Evolutionary conservation across 768 basidiomycete genomes (phyloP), one percentile per base, ranked within the genome.

Genomic region (Suillus clintonianus): DNA sequence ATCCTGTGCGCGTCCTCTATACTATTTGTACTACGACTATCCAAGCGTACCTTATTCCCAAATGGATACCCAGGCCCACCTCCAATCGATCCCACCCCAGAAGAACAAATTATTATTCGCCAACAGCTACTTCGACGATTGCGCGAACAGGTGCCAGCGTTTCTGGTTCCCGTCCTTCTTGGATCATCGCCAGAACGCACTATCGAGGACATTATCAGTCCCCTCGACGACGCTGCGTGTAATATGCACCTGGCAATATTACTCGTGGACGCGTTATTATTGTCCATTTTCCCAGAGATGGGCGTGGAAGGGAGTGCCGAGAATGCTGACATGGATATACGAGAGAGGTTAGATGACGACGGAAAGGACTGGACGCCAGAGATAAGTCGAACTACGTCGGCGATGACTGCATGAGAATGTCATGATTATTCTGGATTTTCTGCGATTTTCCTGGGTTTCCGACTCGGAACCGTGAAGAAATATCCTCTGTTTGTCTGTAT

Each of bases 1-100:
- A 77, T 90, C 61, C 79, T 86, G 30, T 83, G 86, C 1, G 79
- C 85, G 6, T 64, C 79, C 6, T 82, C 84, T 57, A 73, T 92
- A 30, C 80, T 89, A 22, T 79, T 79, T 37, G 73, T 84, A 32
- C 79, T 88, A 42, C 83, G 85, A 42, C 71, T 82, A 5, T 77
- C 87, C 15, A 93, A 92, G 69, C 82, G 82, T 10, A 83, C 89
- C 9, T 81, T 99, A 32, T 99, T 97, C 72, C 96, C 97, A 4
- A 88, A 88, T 65, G 96, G 97, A 15, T 94, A 93, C 76, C 95
- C 94, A 1, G 91, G 85, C 0, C 86, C 88, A 0, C 75, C 87
- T 1, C 87, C 90, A 2, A 78, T 84, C 1, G 92, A 93, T 50
- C 96, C 95, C 19, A 87, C 89, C 0, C 78, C 79, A 1, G 92